phyloP scores from a whole-genome alignment of 1,139 yeast genomes.

The Fermentozyma sake region DNA sequence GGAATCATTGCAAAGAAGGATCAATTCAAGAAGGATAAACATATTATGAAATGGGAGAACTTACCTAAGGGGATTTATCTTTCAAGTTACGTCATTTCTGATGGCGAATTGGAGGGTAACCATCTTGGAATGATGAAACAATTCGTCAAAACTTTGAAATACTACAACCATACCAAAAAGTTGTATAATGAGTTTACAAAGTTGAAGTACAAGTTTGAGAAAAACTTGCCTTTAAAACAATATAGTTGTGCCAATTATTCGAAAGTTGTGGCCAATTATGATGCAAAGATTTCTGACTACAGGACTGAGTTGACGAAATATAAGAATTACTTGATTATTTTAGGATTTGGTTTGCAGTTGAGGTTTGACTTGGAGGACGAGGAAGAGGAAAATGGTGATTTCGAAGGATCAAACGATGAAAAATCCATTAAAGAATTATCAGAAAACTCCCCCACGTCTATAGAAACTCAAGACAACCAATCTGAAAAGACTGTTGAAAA shows the following conservation, averaged over 20 bases:
- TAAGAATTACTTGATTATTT: conserved; percentile 41
- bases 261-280: conserved; percentile 34
- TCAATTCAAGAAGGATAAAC: conserved; percentile 32
- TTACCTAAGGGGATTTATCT: conserved; percentile 41
- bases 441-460: conserved; percentile 4
- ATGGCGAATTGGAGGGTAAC: conserved; percentile 18
- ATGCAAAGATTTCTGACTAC: conserved; percentile 37
- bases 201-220: conserved; percentile 27
- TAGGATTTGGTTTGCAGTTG: conserved; percentile 47
- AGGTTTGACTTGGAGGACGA: conserved; percentile 41
- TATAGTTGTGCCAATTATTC: conserved; percentile 32
- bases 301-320: conserved; percentile 42
- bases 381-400: conserved; percentile 16
- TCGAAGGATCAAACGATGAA: too few relatives aligned
- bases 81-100: conserved; percentile 27
- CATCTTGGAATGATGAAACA: conserved; percentile 47
- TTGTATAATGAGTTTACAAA: conserved; percentile 33
- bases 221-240: conserved; percentile 23
- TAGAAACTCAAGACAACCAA: conserved; percentile 10
- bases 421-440: conserved; percentile 5
- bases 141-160: conserved; percentile 40
- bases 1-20: conserved; percentile 25
- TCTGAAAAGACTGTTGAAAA: conserved; percentile 10
- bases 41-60: conserved; percentile 39
- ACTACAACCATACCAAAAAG: conserved; percentile 38